Evolutionary conservation across 2,329 filamentous ascomycete species (phyloP), one percentile per base, ranked within the genome.

Genomic region (Boeremia exigua): DNA sequence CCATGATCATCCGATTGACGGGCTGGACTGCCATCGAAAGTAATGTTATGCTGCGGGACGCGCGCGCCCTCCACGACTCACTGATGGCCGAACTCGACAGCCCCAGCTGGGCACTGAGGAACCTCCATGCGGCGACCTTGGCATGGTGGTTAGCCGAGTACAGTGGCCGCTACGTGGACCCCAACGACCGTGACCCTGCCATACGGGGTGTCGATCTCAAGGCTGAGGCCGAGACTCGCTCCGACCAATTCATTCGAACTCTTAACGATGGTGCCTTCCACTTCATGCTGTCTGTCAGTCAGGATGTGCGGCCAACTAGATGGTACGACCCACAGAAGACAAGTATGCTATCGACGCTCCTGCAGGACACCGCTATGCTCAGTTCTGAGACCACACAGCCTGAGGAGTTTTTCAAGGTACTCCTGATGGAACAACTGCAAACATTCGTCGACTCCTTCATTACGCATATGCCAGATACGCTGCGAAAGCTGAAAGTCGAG

Each of bases 121-220:
- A 88, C 64, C 83, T 98, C 11, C 89, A 93, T 66, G 91, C 93
- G 40, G 89, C 91, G 3, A 84, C 93, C 11, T 84, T 86, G 50
- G 86, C 89, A 4, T 92, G 91, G 84, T 99, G 95, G 95, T 83
- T 97, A 42, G 88, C 91, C 29, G 92, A 98, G 69, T 97, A 97
- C 76, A 95, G 91, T 63, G 91, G 92, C 2, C 91, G 92, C 81
- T 96, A 93, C 72, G 82, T 91, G 54, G 92, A 96, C 65, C 85
- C 88, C 66, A 84, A 85, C 17, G 82, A 85, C 30, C 61, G 71
- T 81, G 84, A 59, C 82, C 84, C 44, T 15, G 68, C 70, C 17
- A 59, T 74, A 32, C 65, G 64, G 28, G 84, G 83, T 43, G 83
- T 89, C 51, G 86, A 92, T 67, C 77, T 91, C 29, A 78, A 80